These are phyloP conservation scores for Suillus subalutaceus DNA, from an alignment of 768 basidiomycete species.

Conservation along the genomic window DNA sequence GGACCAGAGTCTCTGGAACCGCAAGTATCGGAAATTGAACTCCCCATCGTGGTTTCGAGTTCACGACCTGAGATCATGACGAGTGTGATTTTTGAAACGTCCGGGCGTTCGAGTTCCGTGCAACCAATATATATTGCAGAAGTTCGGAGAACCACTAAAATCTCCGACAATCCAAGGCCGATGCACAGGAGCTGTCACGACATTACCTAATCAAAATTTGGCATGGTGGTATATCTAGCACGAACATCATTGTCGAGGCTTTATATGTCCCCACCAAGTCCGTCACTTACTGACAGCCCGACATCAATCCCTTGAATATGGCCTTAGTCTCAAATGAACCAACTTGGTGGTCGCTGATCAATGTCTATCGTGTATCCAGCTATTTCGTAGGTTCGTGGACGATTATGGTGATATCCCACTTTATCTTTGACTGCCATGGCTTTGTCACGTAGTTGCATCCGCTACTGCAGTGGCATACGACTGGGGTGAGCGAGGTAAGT, in stretches of 20 bases:
- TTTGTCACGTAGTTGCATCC: neutral
- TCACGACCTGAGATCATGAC: neutral
- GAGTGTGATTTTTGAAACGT: neutral
- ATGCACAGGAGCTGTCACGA: too few species aligned
- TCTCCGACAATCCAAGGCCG: too few species aligned
- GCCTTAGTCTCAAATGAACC: neutral
- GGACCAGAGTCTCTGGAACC: neutral
- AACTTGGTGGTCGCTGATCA: neutral
- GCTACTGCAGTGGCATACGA: neutral
- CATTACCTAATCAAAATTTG: neutral
- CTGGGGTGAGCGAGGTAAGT: neutral
- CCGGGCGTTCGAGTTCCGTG: neutral
- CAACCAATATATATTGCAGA: neutral
- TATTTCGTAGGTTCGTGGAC: neutral
- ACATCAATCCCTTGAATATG: neutral
- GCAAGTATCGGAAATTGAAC: too few species aligned
- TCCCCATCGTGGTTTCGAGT: too few species aligned
- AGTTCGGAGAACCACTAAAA: too few species aligned
- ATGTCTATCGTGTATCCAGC: neutral
- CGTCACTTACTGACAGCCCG: neutral
- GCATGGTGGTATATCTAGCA: slow-evolving; percentile 3
- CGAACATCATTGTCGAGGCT: neutral
- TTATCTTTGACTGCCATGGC: neutral
- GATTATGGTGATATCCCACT: neutral
- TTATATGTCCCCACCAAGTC: too few species aligned